These are phyloP conservation scores for Lichtheimia ramosa DNA, from an alignment of 371 early-diverging fungal genomes.

Conservation along the genomic window DNA sequence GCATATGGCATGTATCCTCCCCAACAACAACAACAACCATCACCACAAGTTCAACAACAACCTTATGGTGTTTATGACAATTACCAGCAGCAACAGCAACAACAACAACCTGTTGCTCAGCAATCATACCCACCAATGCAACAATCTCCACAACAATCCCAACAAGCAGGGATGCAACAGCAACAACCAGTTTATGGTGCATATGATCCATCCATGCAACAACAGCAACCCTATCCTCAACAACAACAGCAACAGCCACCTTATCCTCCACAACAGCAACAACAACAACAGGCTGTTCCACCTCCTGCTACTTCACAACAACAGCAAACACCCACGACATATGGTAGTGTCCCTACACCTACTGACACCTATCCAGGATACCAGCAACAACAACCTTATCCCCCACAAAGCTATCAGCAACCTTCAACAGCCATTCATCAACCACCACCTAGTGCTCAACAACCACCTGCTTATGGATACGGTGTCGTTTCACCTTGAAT, in stretches of 20 bases:
- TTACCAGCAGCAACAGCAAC: conserved; percentile 3
- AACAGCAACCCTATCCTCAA: conserved; percentile 1
- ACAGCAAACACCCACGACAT: background rate
- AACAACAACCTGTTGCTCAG: conserved; percentile 1
- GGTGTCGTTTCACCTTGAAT: background rate
- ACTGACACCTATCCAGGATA: background rate
- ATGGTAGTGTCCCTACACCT: background rate
- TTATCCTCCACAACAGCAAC: background rate
- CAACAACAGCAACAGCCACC: conserved; percentile 3
- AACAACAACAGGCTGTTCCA: conserved; percentile 1
- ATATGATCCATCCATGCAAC: background rate
- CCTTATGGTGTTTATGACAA: conserved; percentile 4
- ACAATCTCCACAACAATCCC: conserved; percentile 1
- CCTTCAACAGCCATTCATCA: background rate
- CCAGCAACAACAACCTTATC: background rate
- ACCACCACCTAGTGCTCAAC: background rate
- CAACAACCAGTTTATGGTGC: background rate
- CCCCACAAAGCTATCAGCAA: background rate
- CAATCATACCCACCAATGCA: background rate
- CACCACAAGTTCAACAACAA: conserved; percentile 1
- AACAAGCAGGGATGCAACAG: conserved; percentile 2
- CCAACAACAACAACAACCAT: conserved; percentile 15
- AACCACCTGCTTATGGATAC: conserved; percentile 1
- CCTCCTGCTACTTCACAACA: background rate
- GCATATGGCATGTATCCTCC: conserved; percentile 10